Conservation (phyloP, 2,329 filamentous ascomycete species). For the Decorospora gaudefroyi region DNA sequence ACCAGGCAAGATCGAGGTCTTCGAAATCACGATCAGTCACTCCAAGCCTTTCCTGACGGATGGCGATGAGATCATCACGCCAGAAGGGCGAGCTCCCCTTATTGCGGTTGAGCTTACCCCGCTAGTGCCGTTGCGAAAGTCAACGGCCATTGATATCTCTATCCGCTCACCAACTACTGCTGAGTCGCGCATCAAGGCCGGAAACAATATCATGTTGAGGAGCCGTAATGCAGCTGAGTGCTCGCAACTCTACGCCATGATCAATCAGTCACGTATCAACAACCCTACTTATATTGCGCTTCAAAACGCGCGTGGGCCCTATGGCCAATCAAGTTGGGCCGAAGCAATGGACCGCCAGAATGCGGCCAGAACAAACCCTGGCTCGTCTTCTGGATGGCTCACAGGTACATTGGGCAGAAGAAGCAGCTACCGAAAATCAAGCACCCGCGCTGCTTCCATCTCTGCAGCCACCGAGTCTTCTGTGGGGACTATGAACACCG, state of each 20-base stretch:
- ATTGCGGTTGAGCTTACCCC: constrained; percentile 85
- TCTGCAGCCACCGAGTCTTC: constrained; percentile 74
- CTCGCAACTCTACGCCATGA: constrained; percentile 78
- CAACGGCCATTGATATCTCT: constrained; percentile 90
- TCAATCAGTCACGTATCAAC: constrained; percentile 87
- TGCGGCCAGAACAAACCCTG: constrained; percentile 46
- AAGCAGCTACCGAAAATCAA: constrained; percentile 59
- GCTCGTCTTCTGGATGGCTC: constrained; percentile 54
- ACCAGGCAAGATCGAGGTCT: constrained; percentile 68
- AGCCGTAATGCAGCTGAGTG: constrained; percentile 77
- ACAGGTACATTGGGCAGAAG: constrained; percentile 56
- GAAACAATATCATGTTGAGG: constrained; percentile 87
- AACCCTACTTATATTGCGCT: constrained; percentile 86
- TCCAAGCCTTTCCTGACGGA: constrained; percentile 49
- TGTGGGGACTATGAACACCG: constrained; percentile 74
- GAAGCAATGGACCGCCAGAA: constrained; percentile 59
- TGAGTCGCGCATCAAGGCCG: constrained; percentile 69
- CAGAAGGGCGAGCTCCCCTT: constrained; percentile 54
- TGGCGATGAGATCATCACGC: constrained; percentile 46
- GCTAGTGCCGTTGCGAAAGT: constrained; percentile 84
- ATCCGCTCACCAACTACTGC: constrained; percentile 82
- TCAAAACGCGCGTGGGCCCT: constrained; percentile 70
- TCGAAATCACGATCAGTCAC: constrained; percentile 58
- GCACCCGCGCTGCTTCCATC: constrained; percentile 59
- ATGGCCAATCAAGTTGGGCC: constrained; percentile 53